phyloP scores from a whole-genome alignment of 352 stramenopile species.

The Blastocystis sp. region DNA sequence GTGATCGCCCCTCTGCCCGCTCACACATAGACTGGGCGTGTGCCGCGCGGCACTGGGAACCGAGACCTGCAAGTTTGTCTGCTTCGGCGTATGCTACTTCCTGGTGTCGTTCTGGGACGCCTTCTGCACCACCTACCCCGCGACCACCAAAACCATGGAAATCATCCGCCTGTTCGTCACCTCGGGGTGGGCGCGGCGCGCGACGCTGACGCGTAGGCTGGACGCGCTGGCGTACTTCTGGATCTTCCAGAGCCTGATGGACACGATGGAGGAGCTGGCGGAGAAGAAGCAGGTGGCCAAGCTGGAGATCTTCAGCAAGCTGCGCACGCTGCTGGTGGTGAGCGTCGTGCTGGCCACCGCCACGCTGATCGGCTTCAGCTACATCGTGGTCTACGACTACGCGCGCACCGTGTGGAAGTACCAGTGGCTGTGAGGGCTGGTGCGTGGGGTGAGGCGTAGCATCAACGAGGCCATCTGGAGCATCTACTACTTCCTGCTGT shows the following conservation, averaged over 20 bases:
- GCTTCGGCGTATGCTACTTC: constrained; percentile 52
- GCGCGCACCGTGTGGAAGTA: constrained; percentile 49
- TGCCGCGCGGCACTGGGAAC: constrained; percentile 2
- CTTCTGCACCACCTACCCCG: constrained; percentile 51
- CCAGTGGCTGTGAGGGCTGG: constrained; percentile 64
- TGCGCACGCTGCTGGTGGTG: constrained; percentile 62
- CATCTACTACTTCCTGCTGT: constrained; percentile 65
- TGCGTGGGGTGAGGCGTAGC: not conserved
- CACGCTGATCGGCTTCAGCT: constrained; percentile 65
- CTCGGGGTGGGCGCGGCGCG: not conserved
- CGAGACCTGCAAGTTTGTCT: constrained; percentile 37
- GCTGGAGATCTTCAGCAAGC: constrained; percentile 52
- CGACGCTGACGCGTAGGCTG: constrained; percentile 16
- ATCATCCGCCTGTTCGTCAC: constrained; percentile 41
- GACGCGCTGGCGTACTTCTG: constrained; percentile 67
- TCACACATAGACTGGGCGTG: constrained; percentile 50
- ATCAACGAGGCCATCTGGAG: constrained; percentile 70
- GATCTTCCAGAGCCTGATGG: constrained; percentile 69
- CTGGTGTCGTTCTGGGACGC: constrained; percentile 58
- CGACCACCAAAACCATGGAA: not conserved
- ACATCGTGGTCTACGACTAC: constrained; percentile 55
- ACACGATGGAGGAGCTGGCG: constrained; percentile 69
- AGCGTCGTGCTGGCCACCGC: constrained; percentile 46
- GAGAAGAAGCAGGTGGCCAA: constrained; percentile 69
- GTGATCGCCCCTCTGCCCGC: not conserved